Conservation (phyloP, 2,329 filamentous ascomycete species). For the Plenodomus lindquistii region DNA sequence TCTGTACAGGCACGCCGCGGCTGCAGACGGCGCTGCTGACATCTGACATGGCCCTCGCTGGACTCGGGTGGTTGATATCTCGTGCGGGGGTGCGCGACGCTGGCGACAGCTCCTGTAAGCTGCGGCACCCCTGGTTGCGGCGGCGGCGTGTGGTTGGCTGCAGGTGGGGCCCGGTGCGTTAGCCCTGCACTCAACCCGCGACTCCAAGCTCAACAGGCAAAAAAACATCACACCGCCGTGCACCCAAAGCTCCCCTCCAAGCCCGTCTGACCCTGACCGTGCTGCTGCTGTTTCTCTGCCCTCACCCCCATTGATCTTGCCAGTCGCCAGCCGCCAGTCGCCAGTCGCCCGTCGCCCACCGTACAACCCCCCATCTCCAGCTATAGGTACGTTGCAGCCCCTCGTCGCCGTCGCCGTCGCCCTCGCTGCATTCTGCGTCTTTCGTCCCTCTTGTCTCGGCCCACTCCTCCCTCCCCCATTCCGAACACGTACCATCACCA, state of each 20-base stretch:
- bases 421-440: not conserved
- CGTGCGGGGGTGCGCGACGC: slow-evolving; percentile 4
- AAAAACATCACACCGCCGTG: slow-evolving; percentile 44
- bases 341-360: slow-evolving; percentile 11
- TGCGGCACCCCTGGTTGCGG: slow-evolving; percentile 13
- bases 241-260: slow-evolving; percentile 15
- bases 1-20: not conserved
- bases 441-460: slow-evolving; percentile 2
- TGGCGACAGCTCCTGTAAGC: slow-evolving; percentile 10
- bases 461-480: slow-evolving; percentile 15
- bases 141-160: slow-evolving; percentile 13
- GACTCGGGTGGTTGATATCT: slow-evolving; percentile 3
- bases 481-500: slow-evolving; percentile 22
- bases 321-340: too few relatives aligned
- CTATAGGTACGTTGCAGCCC: slow-evolving; percentile 41
- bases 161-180: slow-evolving; percentile 13
- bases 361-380: slow-evolving; percentile 27
- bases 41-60: slow-evolving; percentile 3
- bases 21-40: slow-evolving; percentile 1
- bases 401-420: not conserved
- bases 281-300: slow-evolving; percentile 17
- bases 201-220: slow-evolving; percentile 38
- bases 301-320: slow-evolving; percentile 2
- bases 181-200: slow-evolving; percentile 25
- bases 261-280: slow-evolving; percentile 30